Base-by-base conservation (phyloP, 2,329 filamentous ascomycete genomes). In the Colletotrichum tanaceti region DNA sequence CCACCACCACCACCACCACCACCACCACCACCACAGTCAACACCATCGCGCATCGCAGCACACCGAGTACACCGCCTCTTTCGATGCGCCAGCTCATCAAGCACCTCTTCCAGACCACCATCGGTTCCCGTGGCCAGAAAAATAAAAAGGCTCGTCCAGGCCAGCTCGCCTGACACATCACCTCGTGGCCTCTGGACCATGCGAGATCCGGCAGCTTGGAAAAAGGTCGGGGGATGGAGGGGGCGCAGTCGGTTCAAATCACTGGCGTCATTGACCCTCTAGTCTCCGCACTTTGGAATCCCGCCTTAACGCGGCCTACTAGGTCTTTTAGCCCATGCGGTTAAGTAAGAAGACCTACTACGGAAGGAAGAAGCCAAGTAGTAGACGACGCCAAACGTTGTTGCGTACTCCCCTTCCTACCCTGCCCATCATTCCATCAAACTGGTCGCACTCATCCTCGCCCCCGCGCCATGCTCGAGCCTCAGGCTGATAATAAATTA, bases 191-290 rank as follows among this genome's bases (percentile, higher is more conserved):
- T 55, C 18, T 43, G 10, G 35, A 13, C 32, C 50, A 65, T 32
- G n/a, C 58, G 4, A 62, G 50, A 55, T 62, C 58, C 58, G 58
- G 58, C 63, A 66, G 63, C 50, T n/a, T 50, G 58, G 50, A 38
- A 38, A 22, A 18, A 20, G 20, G 35, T n/a, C 3, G 22, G 4
- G 35, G 24, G 35, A 39, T 20, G 39, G 53, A 32, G 35, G 28
- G 14, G 38, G 9, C 14, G 11, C 13, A 44, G 28, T 43, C 6
- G 18, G 11, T n/a, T n/a, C 50, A 20, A 35, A 22, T 35, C 41
- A 38, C 50, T 16, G 50, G 50, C 50, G 50, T 53, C 50, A 53
- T 53, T 24, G 18, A 20, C 49, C 18, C 47, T 9, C 24, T 9
- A 13, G 18, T n/a, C 49, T 20, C 49, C 6, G 28, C 28, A n/a